Evolutionary conservation across 2,329 filamentous ascomycete species (phyloP), one percentile per base, ranked within the genome.

Genomic region (Hypoxylon sp.): DNA sequence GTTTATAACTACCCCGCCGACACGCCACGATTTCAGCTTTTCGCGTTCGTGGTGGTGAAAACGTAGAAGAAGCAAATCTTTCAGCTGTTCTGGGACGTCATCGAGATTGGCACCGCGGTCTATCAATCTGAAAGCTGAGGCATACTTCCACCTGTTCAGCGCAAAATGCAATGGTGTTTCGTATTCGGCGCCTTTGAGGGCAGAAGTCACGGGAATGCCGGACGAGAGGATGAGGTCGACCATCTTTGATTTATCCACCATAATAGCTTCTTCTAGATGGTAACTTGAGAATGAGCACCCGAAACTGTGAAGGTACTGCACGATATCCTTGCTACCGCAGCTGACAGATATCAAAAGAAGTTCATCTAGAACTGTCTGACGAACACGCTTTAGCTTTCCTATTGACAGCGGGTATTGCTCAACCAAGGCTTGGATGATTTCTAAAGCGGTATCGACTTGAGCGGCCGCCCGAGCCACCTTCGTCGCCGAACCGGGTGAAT

Each of bases 141-240:
- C 39, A 10, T 44, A 22, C 5, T 22, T 44, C 39, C 39, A 44
- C 39, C 39, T 19, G 39, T 11, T 22, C 39, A 50, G 17, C 5
- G 46, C 46, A 5, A 50, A 50, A 31, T 50, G 46, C 46, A 50
- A 14, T 6, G 46, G 46, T 29, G 46, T 31, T 50, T 26, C 26
- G 26, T 50, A 26, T 29, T 50, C 22, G 46, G 26, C 22, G 13
- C 26, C 46, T 50, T 50, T 31, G 11, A 31, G 6, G 8, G 46
- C 2, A 17, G 22, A n/a, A 6, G 46, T 26, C 14, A 10, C 46
- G 14, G 46, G 26, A 31, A 50, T 50, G 17, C 46, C 46, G 9
- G 46, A 50, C 14, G 22, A 26, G 26, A 50, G 5, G 26, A 50
- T 50, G 46, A 50, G 26, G 46, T 50, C 26, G 22, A 50, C 26